phyloP scores from a whole-genome alignment of 2,329 filamentous ascomycete genomes.

The Sporothrix inflata region DNA sequence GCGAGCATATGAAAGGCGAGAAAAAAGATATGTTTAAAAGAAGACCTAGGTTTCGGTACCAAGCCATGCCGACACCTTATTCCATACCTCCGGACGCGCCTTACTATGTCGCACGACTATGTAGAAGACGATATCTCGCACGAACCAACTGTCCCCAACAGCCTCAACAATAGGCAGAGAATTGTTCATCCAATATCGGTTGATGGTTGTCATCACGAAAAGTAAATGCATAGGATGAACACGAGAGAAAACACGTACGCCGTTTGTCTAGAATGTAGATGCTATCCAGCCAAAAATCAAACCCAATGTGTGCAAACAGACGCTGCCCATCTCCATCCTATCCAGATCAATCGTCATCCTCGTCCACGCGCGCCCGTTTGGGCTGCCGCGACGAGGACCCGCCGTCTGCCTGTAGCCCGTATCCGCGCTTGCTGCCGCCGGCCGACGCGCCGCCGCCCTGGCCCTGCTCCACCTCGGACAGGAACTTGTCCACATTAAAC shows the following conservation, averaged over 20 bases:
- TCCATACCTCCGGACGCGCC: neutral
- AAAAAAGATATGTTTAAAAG: too few species aligned
- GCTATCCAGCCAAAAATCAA: constrained; percentile 20
- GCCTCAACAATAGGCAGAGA: neutral
- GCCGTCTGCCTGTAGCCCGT: constrained; percentile 66
- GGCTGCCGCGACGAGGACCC: constrained; percentile 54
- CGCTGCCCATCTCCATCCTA: neutral
- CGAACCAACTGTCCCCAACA: neutral
- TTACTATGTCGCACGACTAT: neutral
- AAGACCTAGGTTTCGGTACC: too few species aligned
- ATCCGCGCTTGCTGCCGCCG: constrained; percentile 66
- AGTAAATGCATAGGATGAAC: neutral
- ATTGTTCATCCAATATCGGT: neutral
- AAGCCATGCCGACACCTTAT: neutral
- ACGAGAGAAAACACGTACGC: neutral
- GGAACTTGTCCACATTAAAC: constrained; percentile 93
- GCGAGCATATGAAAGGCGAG: neutral
- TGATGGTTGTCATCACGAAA: neutral
- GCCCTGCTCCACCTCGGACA: constrained; percentile 74
- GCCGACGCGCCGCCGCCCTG: neutral
- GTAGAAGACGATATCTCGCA: too few species aligned
- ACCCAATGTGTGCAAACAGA: neutral
- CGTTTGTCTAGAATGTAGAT: constrained; percentile 18
- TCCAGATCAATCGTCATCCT: constrained; percentile 60
- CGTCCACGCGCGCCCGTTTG: constrained; percentile 74